Evolutionary conservation across 805 yeast genomes (phyloP).

Genomic region (Cyberlindnera veronae): DNA sequence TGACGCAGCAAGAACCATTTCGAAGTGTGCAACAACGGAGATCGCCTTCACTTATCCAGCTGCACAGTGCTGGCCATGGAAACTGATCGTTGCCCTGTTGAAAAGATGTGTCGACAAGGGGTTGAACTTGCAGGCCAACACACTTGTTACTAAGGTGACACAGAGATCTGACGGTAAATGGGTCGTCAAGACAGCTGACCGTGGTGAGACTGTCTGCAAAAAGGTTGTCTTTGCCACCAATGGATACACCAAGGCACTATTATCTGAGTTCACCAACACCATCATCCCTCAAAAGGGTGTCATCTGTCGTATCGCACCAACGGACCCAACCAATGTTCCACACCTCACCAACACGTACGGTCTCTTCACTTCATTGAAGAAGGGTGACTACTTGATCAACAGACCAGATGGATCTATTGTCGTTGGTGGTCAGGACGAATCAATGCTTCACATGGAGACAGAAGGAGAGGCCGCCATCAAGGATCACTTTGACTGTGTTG

Average conservation of each 20-base stretch:
- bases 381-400: conserved; percentile 35
- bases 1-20: conserved; percentile 43
- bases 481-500: conserved; percentile 30
- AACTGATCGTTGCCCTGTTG: conserved; percentile 34
- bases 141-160: conserved; percentile 32
- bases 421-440: conserved; percentile 31
- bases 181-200: conserved; percentile 29
- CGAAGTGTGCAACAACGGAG: conserved; percentile 83
- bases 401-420: conserved; percentile 37
- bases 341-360: conserved; percentile 36
- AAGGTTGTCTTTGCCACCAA: conserved; percentile 31
- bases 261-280: conserved; percentile 24
- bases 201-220: conserved; percentile 30
- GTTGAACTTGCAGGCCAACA: conserved; percentile 41
- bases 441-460: conserved; percentile 8
- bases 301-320: conserved; percentile 29
- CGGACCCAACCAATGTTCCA: conserved; percentile 27
- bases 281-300: conserved; percentile 36
- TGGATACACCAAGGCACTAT: conserved; percentile 38
- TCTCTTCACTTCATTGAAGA: conserved; percentile 25
- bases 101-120: conserved; percentile 32
- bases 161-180: conserved; percentile 28
- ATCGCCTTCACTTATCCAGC: conserved; percentile 52
- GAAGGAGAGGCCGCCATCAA: conserved; percentile 14
- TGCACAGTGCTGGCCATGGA: conserved; percentile 44